phyloP scores from a whole-genome alignment of 2,329 filamentous ascomycete genomes.

The Rhinocladiella similis region DNA sequence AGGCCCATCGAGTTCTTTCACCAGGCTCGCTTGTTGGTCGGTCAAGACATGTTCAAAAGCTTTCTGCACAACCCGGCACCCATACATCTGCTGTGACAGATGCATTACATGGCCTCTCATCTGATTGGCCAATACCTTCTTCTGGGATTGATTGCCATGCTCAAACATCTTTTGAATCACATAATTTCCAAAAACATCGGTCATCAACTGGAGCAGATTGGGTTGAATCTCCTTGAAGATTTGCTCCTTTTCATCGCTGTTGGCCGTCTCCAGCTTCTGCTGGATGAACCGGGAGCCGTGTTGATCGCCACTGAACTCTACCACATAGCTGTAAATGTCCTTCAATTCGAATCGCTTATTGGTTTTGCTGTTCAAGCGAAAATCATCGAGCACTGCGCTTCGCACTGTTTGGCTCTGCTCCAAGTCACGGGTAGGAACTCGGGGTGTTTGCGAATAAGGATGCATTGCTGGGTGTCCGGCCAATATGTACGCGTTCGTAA shows the following conservation, averaged over 20 bases:
- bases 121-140: conserved; percentile 77
- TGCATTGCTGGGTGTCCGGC: conserved; percentile 23
- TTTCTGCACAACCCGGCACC: conserved; percentile 94
- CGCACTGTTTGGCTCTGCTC: conserved; percentile 39
- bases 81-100: conserved; percentile 85
- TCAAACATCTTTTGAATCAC: conserved; percentile 98
- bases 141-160: conserved; percentile 90
- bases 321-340: conserved; percentile 83
- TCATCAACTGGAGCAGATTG: conserved; percentile 87
- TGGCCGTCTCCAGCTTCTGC: conserved; percentile 84
- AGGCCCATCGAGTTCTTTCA: conserved; percentile 84
- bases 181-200: conserved; percentile 96
- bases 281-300: conserved; percentile 96
- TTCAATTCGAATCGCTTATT: conserved; percentile 79
- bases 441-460: conserved; percentile 7
- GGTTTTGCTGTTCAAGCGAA: conserved; percentile 70
- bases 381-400: conserved; percentile 76
- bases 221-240: conserved; percentile 84
- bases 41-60: conserved; percentile 86
- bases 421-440: conserved; percentile 12
- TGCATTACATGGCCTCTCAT: conserved; percentile 84
- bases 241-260: conserved; percentile 91
- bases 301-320: conserved; percentile 95
- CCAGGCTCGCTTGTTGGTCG: conserved; percentile 84
- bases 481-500: conserved; percentile 41